These are phyloP conservation scores for Centella asiatica DNA, from an alignment of 129 eudicot genomes.

Conservation along the genomic window DNA sequence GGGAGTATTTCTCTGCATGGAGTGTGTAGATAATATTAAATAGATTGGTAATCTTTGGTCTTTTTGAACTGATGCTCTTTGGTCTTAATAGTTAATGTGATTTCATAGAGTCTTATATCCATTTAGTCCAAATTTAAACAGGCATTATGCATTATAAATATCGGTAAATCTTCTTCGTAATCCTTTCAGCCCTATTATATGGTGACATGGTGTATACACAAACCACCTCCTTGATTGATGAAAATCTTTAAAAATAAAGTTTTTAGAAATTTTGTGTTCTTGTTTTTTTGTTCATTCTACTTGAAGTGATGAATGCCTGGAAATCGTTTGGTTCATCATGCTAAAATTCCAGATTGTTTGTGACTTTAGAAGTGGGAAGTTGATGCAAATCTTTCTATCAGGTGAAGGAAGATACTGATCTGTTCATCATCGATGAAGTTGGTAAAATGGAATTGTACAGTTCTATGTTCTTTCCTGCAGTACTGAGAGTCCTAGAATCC, in stretches of 20 bases:
- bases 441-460: conserved; percentile 96
- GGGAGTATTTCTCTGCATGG: background rate
- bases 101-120: too few species aligned
- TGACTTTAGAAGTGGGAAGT: background rate
- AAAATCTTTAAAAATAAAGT: background rate
- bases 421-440: conserved; percentile 86
- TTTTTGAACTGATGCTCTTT: too few species aligned
- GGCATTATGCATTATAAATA: too few species aligned
- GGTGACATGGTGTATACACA: too few species aligned
- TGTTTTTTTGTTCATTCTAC: background rate
- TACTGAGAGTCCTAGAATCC: conserved; percentile 59
- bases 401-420: conserved; percentile 76
- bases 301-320: background rate
- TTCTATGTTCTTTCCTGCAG: conserved; percentile 74
- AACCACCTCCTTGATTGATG: background rate
- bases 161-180: too few species aligned
- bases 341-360: background rate
- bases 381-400: conserved; percentile 16
- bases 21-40: background rate
- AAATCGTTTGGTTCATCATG: background rate
- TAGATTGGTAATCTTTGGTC: background rate
- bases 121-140: too few species aligned
- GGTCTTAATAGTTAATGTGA: too few species aligned
- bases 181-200: too few species aligned
- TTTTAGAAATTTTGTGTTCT: background rate